Percentiles rank a stretch among this genome's conserved stretches.
phyloP scores from a whole-genome alignment of 2,329 filamentous ascomycete genomes.

The Xylariaceae sp. region DNA sequence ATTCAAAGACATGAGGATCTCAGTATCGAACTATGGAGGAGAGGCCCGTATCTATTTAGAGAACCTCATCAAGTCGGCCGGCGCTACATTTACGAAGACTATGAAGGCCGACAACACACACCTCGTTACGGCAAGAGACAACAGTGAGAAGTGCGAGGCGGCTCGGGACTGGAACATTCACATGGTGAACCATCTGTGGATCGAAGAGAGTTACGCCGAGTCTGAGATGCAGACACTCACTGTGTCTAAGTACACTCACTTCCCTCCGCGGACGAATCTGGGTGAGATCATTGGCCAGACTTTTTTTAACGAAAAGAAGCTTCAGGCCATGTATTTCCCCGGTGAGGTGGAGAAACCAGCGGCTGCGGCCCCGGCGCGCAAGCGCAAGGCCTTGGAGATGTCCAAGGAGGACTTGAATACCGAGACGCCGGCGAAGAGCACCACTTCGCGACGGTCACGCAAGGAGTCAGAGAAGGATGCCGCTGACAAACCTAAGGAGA shows the following conservation, averaged over 20 bases:
- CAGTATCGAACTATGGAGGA: conserved; percentile 92
- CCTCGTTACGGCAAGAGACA: conserved; percentile 81
- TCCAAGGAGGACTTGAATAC: conserved; percentile 48
- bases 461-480: conserved; percentile 41
- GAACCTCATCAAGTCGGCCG: conserved; percentile 78
- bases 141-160: conserved; percentile 88
- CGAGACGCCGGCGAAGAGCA: conserved; percentile 43
- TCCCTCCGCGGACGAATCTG: conserved; percentile 83
- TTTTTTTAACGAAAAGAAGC: conserved; percentile 59
- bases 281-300: conserved; percentile 91
- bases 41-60: conserved; percentile 91
- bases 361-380: conserved; percentile 41
- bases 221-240: conserved; percentile 71
- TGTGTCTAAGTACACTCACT: conserved; percentile 73
- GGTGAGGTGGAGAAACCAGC: conserved; percentile 50
- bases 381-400: conserved; percentile 45
- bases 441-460: conserved; percentile 39
- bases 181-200: conserved; percentile 91
- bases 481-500: conserved; percentile 34
- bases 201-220: conserved; percentile 93
- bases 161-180: conserved; percentile 88
- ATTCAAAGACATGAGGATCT: conserved; percentile 72
- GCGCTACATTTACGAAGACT: conserved; percentile 87
- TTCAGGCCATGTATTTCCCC: conserved; percentile 64
- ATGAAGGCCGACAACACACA: conserved; percentile 96